Base-by-base conservation (phyloP, 495 filamentous ascomycete genomes). In the Staphylotrichum tortipilum region DNA sequence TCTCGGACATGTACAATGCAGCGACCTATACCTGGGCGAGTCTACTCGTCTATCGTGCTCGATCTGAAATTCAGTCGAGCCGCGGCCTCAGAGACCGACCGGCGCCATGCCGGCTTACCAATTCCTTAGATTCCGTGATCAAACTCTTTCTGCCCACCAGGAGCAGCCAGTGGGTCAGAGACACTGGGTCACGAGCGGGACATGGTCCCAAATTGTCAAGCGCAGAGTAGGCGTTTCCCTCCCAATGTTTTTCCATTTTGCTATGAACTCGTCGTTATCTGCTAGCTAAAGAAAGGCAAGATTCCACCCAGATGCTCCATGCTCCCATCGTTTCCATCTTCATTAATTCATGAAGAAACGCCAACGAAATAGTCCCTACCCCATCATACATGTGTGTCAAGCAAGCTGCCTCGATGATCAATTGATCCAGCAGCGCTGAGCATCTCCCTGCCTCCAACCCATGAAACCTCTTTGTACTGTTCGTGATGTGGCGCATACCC, bases 41-140 rank as follows among this genome's bases (percentile, higher is more conserved):
- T 56, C 54, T 53, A 48, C 65, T 58, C 63, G 64, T 61, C 61
- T 56, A 51, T 44, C 63, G 58, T 58, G 59, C 66, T 67, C 65
- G 68, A 57, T 66, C 64, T 68, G 67, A 64, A 60, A 54, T 67
- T 64, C 62, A 73, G 71, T 72, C 68, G 50, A 68, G 75, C 74
- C 69, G 58, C 77, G 77, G 77, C 77, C 77, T 77, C 59, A 78
- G 77, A 79, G 77, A 69, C 77, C 77, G 77, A 79, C 75, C 77
- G 77, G 77, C 75, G 59, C 47, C 48, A 66, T 76, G 75, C 77
- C 77, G 77, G 75, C 77, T 78, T 77, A 58, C 58, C 67, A 52
- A 50, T 47, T 30, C 52, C 42, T 52, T 50, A 48, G 47, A 53
- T 2, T 33, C 24, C 29, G 56, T 60, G 53, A 50, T 24, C 53